Base-by-base conservation (phyloP, 2,329 filamentous ascomycete genomes). In the Exophiala mesophila region DNA sequence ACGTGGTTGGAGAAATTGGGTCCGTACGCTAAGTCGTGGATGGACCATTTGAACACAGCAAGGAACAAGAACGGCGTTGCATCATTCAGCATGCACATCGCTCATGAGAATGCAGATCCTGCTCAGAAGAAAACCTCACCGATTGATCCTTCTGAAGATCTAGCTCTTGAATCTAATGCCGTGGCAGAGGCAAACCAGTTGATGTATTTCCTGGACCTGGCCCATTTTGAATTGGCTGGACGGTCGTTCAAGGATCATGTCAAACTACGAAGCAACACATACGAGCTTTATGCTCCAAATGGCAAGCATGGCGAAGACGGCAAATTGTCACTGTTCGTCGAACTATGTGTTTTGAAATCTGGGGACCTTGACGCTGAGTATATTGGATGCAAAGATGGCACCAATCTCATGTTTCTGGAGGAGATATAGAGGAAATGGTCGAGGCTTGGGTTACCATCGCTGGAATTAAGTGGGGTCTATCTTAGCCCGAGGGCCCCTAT, bases 201-300 rank as follows among this genome's bases (percentile, higher is more conserved):
- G 24, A 47, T 47, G 39, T 47, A 47, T 34, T 39, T 42, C 28
- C 39, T 47, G 23, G 44, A 47, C 10, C 39, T 47, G n/a, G 44
- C 44, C 3, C 44, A 47, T 33, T 47, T 47, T 18, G 44, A 47
- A 20, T 19, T 23, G 15, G 34, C 44, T 8, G 44, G 44, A 5
- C 39, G 44, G 28, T 39, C 39, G n/a, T 47, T 47, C 44, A 40
- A 39, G 17, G 39, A 47, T 13, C 44, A 47, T 17, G 44, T 47
- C 30, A 43, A 43, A 19, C 16, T 47, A 15, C 21, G 44, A 18
- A 9, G 21, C 19, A 41, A 30, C n/a, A 47, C 44, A 10, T 41
- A 39, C 21, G 44, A 43, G 17, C 24, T 39, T 8, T 43, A 43
- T 18, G 44, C 34, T 2, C 39, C 39, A 5, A 39, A 40, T n/a